Evolutionary conservation across 116 monocot species (phyloP), one percentile per base, ranked within the genome.

Genomic region (Phalaenopsis hybrid): DNA sequence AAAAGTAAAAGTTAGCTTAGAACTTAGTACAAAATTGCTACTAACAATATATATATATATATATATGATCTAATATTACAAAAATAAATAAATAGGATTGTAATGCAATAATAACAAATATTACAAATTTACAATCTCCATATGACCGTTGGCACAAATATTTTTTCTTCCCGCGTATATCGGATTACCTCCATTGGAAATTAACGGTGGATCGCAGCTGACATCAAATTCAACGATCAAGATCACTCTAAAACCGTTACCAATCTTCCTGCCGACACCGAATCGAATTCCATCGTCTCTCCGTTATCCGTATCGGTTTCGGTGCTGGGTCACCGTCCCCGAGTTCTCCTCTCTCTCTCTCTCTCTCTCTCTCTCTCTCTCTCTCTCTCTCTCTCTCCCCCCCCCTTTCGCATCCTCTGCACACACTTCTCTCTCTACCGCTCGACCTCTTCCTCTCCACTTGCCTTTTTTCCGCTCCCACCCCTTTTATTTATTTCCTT

Each of bases 391-490:
- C 57, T 17, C 15, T 58, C 5, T 37, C 33, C 0, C 1, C 12
- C 70, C 57, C 72, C 43, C 43, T 76, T 44, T 28, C n/a, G 18
- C 61, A 44, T 37, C 75, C 17, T 57, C 83, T 57, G 37, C 59
- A 8, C 28, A 28, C 28, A 45, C 4, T 8, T 34, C 59, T 31
- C 13, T 45, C 25, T 48, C 48, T 59, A 45, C 79, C 23, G 31
- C 55, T 72, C 34, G 20, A 55, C 57, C 75, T 75, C 44, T 18
- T 75, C 45, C 9, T 45, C 10, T 50, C 34, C 57, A 69, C 77
- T 61, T 79, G 13, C 44, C 76, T 55, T 82, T 79, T 21, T 16
- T 67, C 67, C 58, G 16, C 78, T n/a, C 11, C 45, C 45, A 75
- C 44, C 75, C 44, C 20, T 67, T 31, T 31, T 31, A 31, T 31